A percentile compares a stretch with the other conserved stretches of the same genome.
Conservation (phyloP, 2,329 filamentous ascomycete genomes). For the Aspergillus hiratsukae region DNA sequence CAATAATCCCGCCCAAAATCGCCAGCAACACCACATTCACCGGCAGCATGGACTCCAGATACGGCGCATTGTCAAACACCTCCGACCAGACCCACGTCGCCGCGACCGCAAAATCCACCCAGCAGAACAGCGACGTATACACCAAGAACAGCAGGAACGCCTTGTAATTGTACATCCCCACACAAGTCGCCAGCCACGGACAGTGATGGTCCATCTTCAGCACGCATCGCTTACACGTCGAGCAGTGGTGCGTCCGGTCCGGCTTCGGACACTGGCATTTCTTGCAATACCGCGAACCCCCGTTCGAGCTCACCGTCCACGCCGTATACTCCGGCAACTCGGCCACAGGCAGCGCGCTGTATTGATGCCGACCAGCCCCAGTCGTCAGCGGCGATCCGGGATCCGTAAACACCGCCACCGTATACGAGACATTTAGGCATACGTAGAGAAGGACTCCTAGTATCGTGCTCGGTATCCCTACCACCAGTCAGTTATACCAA, state of each 20-base stretch:
- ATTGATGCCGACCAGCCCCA: constrained; percentile 43
- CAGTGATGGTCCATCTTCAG: constrained; percentile 99
- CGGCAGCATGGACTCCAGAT: constrained; percentile 72
- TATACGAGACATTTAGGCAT: constrained; percentile 84
- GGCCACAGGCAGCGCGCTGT: constrained; percentile 75
- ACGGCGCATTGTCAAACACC: constrained; percentile 65
- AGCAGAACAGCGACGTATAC: constrained; percentile 83
- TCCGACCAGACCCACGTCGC: constrained; percentile 81
- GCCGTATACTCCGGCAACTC: constrained; percentile 62
- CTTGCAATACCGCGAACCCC: constrained; percentile 86
- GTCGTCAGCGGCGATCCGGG: constrained; percentile 63
- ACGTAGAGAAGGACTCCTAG: constrained; percentile 68
- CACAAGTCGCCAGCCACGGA: constrained; percentile 94
- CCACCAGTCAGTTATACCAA: background rate
- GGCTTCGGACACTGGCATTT: constrained; percentile 95
- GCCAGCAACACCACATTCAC: constrained; percentile 87
- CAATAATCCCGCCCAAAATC: constrained; percentile 86
- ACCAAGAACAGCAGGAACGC: constrained; percentile 87
- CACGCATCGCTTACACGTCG: constrained; percentile 87
- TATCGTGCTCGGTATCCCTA: constrained; percentile 49
- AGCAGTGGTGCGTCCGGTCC: constrained; percentile 94
- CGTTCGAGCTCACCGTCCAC: constrained; percentile 89
- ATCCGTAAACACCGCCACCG: constrained; percentile 84
- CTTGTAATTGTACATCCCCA: constrained; percentile 93
- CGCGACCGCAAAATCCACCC: constrained; percentile 72